Percentiles rank a stretch among this genome's conserved stretches.
phyloP scores from a whole-genome alignment of 495 filamentous ascomycete genomes.

The Aspergillus incahuasiensis region DNA sequence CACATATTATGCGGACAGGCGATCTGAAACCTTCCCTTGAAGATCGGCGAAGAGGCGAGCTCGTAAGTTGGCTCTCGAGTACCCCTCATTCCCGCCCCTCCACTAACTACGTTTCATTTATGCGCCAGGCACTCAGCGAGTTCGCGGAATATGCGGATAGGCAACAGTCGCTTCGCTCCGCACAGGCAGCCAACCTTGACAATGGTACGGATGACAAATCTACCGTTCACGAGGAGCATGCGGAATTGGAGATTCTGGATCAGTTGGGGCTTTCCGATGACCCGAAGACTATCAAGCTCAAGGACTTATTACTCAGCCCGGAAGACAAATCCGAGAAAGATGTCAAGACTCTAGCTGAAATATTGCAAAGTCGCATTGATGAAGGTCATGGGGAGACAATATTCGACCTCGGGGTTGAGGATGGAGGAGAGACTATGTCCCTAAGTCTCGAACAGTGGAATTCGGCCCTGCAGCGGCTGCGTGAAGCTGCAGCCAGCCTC shows the following conservation, averaged over 20 bases:
- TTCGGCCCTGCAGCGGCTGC: constrained; percentile 63
- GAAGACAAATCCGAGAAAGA: constrained; percentile 56
- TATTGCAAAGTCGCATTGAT: constrained; percentile 62
- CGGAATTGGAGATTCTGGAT: constrained; percentile 89
- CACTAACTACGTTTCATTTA: neutral
- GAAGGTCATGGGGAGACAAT: constrained; percentile 89
- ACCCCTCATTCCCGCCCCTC: constrained; percentile 5
- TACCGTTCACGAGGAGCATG: constrained; percentile 63
- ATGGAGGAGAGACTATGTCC: constrained; percentile 86
- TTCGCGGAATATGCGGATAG: constrained; percentile 98
- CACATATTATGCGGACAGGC: constrained; percentile 28
- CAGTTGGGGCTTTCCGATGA: constrained; percentile 76
- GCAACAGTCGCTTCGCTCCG: constrained; percentile 70
- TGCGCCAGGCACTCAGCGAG: constrained; percentile 78
- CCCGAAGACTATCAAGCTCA: constrained; percentile 61
- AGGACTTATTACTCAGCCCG: constrained; percentile 67
- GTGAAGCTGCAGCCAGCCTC: constrained; percentile 57
- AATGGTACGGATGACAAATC: constrained; percentile 44
- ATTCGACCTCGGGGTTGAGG: constrained; percentile 89
- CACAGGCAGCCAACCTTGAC: constrained; percentile 17
- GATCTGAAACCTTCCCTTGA: constrained; percentile 58
- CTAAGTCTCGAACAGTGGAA: constrained; percentile 78
- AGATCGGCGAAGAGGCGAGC: constrained; percentile 81
- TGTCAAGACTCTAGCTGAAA: constrained; percentile 54
- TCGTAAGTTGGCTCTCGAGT: constrained; percentile 46